Evolutionary conservation across 177 flowering plant species (phyloP).

Genomic region (Vitis hybrid): DNA sequence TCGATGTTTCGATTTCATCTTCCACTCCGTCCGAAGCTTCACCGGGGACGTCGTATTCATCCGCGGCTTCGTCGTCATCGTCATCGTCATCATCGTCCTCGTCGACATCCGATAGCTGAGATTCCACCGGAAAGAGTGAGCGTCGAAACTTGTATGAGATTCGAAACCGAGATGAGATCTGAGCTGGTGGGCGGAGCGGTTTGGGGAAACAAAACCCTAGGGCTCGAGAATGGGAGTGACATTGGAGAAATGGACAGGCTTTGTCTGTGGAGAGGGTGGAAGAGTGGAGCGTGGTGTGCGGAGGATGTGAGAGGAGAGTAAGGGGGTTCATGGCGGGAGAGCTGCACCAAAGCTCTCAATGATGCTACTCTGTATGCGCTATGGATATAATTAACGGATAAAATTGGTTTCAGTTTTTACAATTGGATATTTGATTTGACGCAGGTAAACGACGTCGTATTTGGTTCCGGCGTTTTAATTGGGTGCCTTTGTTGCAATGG

Average conservation of each 20-base stretch:
- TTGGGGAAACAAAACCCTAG: slow-evolving; percentile 23
- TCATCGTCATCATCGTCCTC: slow-evolving; percentile 37
- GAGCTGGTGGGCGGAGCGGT: slow-evolving; percentile 9
- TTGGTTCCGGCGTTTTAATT: too few species aligned
- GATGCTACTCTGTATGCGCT: too few species aligned
- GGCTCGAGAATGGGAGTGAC: slow-evolving; percentile 4
- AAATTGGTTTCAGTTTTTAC: too few species aligned
- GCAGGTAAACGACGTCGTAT: too few species aligned
- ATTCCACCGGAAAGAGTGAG: slow-evolving; percentile 26
- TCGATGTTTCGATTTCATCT: slow-evolving; percentile 23
- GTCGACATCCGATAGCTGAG: slow-evolving; percentile 41
- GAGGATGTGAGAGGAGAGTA: slow-evolving; percentile 14
- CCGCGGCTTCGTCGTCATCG: slow-evolving; percentile 52
- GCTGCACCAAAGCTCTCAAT: neutral
- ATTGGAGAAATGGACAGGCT: slow-evolving; percentile 7
- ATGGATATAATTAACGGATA: too few species aligned
- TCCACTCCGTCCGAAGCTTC: slow-evolving; percentile 24
- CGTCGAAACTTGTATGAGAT: slow-evolving; percentile 16
- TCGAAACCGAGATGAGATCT: slow-evolving; percentile 2
- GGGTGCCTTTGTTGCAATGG: too few species aligned
- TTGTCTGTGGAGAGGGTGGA: neutral
- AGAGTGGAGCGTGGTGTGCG: neutral
- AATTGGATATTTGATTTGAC: too few species aligned
- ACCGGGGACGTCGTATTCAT: slow-evolving; percentile 44
- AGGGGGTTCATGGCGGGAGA: slow-evolving; percentile 42